Evolutionary conservation across 2,329 filamentous ascomycete genomes (phyloP).

Genomic region (Capronia americana): DNA sequence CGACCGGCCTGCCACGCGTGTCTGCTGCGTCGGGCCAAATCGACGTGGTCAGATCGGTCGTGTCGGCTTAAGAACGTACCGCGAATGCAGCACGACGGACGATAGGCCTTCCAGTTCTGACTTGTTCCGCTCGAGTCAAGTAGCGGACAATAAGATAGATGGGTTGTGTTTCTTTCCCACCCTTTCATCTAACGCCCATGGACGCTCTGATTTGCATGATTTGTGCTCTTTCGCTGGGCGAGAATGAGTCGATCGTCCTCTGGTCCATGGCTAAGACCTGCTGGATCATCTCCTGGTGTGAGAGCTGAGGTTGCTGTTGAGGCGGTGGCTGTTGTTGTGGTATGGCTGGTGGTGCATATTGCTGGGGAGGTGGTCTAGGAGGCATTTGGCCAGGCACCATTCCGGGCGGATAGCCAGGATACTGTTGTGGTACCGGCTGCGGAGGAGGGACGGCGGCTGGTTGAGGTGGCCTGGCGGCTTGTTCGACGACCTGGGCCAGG

Average conservation of each 20-base stretch:
- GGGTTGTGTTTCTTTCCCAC: not conserved
- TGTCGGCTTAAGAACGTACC: not conserved
- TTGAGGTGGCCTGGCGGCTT: constrained; percentile 46
- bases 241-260: constrained; percentile 78
- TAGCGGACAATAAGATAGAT: not conserved
- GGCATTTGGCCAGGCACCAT: constrained; percentile 40
- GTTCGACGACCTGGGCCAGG: constrained; percentile 79
- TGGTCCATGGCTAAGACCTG: constrained; percentile 82
- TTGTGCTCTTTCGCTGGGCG: constrained; percentile 76
- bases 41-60: not conserved
- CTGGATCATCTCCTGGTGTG: constrained; percentile 74
- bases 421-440: constrained; percentile 46
- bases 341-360: constrained; percentile 41
- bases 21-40: not conserved
- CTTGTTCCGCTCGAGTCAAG: not conserved
- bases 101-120: not conserved
- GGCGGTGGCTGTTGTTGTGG: constrained; percentile 45
- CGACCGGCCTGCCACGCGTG: no score
- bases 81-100: not conserved
- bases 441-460: constrained; percentile 39
- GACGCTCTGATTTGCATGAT: constrained; percentile 77
- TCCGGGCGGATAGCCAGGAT: constrained; percentile 35
- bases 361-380: constrained; percentile 42
- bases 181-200: constrained; percentile 48
- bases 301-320: constrained; percentile 49